A percentile compares a stretch with the other conserved stretches of the same genome.
These are phyloP conservation scores for Aschersonia sp. DNA, from an alignment of 2,329 filamentous ascomycete species.

Conservation along the genomic window DNA sequence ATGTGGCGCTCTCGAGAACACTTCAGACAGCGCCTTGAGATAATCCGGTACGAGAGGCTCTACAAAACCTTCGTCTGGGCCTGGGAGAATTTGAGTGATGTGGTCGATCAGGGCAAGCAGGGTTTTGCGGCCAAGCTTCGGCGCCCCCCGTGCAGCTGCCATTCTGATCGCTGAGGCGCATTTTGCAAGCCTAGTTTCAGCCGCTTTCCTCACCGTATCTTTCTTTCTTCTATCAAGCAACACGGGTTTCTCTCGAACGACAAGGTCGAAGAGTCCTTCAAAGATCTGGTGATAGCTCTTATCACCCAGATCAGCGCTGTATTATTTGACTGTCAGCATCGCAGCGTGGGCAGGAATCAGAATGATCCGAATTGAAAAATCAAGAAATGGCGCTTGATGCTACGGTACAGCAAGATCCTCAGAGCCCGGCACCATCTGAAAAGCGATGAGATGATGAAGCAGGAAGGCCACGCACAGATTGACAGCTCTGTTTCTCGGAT, in stretches of 20 bases:
- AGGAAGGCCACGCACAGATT: slow-evolving; percentile 19
- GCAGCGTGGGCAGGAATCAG: neutral
- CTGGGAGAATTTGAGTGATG: slow-evolving; percentile 59
- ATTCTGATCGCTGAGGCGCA: slow-evolving; percentile 59
- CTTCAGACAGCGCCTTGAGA: slow-evolving; percentile 53
- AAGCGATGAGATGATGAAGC: neutral
- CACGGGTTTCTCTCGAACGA: slow-evolving; percentile 49
- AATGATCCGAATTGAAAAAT: neutral
- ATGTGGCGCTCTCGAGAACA: slow-evolving; percentile 62
- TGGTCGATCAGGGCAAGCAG: slow-evolving; percentile 68
- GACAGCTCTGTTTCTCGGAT: slow-evolving; percentile 17
- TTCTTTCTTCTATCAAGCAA: slow-evolving; percentile 42
- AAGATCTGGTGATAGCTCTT: slow-evolving; percentile 71
- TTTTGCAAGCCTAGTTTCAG: slow-evolving; percentile 44
- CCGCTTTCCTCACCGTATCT: slow-evolving; percentile 26
- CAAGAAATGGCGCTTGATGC: no score
- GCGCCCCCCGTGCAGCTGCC: slow-evolving; percentile 53
- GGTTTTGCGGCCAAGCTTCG: slow-evolving; percentile 59
- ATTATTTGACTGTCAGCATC: neutral
- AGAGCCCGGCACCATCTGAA: no score
- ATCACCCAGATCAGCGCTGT: slow-evolving; percentile 42
- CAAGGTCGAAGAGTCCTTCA: slow-evolving; percentile 62
- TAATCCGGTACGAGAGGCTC: slow-evolving; percentile 63
- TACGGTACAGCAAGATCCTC: no score
- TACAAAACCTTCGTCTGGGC: slow-evolving; percentile 45